phyloP scores from a whole-genome alignment of 495 filamentous ascomycete species.

The Lophiotrema nucula region DNA sequence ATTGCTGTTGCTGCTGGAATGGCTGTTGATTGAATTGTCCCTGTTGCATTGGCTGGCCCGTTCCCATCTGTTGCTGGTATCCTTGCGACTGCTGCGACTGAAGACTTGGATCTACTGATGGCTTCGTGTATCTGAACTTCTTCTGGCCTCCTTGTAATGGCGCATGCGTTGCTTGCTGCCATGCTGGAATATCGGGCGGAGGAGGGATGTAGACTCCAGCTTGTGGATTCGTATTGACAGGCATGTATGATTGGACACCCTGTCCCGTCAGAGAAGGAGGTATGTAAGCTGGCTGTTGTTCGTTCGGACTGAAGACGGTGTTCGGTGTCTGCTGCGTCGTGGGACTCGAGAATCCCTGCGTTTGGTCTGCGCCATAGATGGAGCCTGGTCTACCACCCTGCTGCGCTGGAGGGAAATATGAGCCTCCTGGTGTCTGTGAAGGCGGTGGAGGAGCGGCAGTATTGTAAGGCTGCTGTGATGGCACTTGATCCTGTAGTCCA shows the following conservation, averaged over 20 bases:
- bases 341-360: no score
- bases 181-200: constrained; percentile 35
- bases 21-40: constrained; percentile 6
- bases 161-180: constrained; percentile 30
- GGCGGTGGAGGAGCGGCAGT: constrained; percentile 25
- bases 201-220: constrained; percentile 37
- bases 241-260: constrained; percentile 32
- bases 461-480: constrained; percentile 24
- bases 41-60: constrained; percentile 13
- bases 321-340: constrained; percentile 13
- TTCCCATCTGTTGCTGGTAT: constrained; percentile 7
- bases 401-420: constrained; percentile 31
- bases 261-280: constrained; percentile 34
- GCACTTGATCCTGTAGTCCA: constrained; percentile 7
- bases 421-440: constrained; percentile 30
- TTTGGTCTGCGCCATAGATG: no score
- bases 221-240: constrained; percentile 33
- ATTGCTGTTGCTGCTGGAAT: constrained; percentile 6
- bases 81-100: constrained; percentile 23
- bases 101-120: constrained; percentile 16
- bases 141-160: constrained; percentile 27
- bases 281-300: constrained; percentile 32
- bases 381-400: constrained; percentile 8
- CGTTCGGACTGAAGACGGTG: constrained; percentile 29
- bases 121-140: constrained; percentile 36